A percentile compares a stretch with the other conserved stretches of the same genome.
Evolutionary conservation across 345 rosid genomes (phyloP).

Genomic region (Linum trigynum): DNA sequence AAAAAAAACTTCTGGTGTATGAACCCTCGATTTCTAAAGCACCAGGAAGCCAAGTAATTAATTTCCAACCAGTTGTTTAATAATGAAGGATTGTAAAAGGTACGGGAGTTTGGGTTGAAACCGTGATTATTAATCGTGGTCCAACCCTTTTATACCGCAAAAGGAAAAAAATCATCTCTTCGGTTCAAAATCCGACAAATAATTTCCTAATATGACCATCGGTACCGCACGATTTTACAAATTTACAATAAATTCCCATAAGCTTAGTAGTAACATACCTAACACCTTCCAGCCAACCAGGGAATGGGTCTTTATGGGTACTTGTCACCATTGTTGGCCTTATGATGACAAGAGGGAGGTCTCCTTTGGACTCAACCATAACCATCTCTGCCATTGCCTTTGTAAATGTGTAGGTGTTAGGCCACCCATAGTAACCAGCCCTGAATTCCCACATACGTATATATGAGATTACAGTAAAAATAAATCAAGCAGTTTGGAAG

Average conservation of each 20-base stretch:
- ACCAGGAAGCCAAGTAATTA: neutral
- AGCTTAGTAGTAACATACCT: constrained; percentile 10
- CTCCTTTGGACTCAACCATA: constrained; percentile 8
- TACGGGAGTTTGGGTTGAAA: too few relatives aligned
- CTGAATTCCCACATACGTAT: neutral
- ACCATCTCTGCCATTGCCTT: constrained; percentile 27
- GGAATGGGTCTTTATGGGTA: constrained; percentile 21
- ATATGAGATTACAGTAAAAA: too few relatives aligned
- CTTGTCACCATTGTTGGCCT: constrained; percentile 19
- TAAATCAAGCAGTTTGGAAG: too few relatives aligned
- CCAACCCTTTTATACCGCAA: too few relatives aligned
- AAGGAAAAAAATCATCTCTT: too few relatives aligned
- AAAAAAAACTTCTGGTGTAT: neutral
- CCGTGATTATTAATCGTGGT: too few relatives aligned
- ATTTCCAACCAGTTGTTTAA: too few relatives aligned
- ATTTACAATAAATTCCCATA: too few relatives aligned
- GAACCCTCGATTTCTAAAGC: neutral
- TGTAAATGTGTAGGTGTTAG: constrained; percentile 21
- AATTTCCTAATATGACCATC: too few relatives aligned
- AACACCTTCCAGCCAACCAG: constrained; percentile 25
- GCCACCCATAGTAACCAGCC: constrained; percentile 22
- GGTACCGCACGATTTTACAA: too few relatives aligned
- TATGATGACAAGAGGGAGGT: constrained; percentile 9
- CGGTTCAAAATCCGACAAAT: too few relatives aligned
- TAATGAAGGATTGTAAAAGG: too few relatives aligned